Evolutionary conservation across 148 eudicot species (phyloP), one percentile per base, ranked within the genome.

Genomic region (Rhododendron griersonianum): DNA sequence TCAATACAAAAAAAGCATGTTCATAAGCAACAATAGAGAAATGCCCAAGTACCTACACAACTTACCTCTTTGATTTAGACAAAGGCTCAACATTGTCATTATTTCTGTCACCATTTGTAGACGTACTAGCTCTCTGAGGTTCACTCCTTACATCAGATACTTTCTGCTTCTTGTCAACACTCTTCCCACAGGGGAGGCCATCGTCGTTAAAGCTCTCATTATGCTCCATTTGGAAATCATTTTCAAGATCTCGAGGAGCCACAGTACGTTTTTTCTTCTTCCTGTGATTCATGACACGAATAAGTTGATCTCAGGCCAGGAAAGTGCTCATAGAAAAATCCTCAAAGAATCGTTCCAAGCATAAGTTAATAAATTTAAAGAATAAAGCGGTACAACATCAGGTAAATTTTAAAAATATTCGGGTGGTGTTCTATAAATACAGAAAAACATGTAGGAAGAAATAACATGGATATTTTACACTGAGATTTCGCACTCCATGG

Each of bases 241-340:
- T 87, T 45, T 80, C 86, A 84, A 75, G 88, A 91, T 84, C 84
- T 76, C 25, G 81, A 80, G 87, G 63, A 50, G 63, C 82, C 79
- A 80, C 82, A 55, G 89, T 82, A 55, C 91, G 83, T 74, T 67
- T 92, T 86, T 90, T 94, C 90, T 94, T 95, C 83, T 78, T 89
- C 88, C 98, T 95, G 86, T 86, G 67, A 89, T 76, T 50, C 47
- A 87, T 33, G 45, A 83, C 5, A 37, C 11, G 47, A 80, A 53
- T 16, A 80, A 55, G 23, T 35, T 7, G 51, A 39, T 1, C 25
- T 48, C 41, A n/a, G 35, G n/a, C 67, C 82, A 73, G 50, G 33
- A 88, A 84, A 48, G 45, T 80, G 35, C 39, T 71, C 50, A 35
- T 11, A 80, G 6, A 73, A 19, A 63, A 19, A n/a, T 28, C 21